phyloP scores from a whole-genome alignment of 192 early-diverging fungal species.

The Allomyces macrogynus region DNA sequence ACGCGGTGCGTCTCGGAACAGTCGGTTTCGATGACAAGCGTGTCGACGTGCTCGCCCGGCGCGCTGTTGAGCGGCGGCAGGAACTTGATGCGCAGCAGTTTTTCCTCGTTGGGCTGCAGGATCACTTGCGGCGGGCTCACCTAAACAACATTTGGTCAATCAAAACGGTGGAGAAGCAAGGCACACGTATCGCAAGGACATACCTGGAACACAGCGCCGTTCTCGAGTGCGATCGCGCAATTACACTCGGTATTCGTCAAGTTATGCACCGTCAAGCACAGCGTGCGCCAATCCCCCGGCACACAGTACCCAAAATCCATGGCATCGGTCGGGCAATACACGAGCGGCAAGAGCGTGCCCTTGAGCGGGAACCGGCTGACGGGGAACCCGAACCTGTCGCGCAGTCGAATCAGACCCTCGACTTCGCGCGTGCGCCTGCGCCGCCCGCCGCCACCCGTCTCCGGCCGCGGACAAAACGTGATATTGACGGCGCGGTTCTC shows the following conservation, averaged over 20 bases:
- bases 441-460: neutral
- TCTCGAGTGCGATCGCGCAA: neutral
- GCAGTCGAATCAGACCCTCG: neutral
- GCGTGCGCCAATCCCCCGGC: neutral
- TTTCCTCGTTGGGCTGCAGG: constrained; percentile 20
- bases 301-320: neutral
- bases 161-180: neutral
- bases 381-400: neutral
- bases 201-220: no score
- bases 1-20: constrained; percentile 17
- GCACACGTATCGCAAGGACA: no score
- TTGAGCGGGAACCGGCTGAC: neutral
- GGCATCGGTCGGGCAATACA: neutral
- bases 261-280: neutral
- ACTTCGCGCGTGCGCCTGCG: neutral
- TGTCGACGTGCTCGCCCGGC: constrained; percentile 9
- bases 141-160: neutral
- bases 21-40: constrained; percentile 16
- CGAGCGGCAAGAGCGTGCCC: neutral
- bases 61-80: constrained; percentile 3
- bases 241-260: neutral
- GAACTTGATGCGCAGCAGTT: constrained; percentile 17
- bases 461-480: neutral
- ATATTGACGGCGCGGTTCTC: neutral
- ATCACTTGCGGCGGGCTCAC: constrained; percentile 12